Conservation (phyloP, 371 early-diverging fungal genomes). For the Apophysomyces elegans region DNA sequence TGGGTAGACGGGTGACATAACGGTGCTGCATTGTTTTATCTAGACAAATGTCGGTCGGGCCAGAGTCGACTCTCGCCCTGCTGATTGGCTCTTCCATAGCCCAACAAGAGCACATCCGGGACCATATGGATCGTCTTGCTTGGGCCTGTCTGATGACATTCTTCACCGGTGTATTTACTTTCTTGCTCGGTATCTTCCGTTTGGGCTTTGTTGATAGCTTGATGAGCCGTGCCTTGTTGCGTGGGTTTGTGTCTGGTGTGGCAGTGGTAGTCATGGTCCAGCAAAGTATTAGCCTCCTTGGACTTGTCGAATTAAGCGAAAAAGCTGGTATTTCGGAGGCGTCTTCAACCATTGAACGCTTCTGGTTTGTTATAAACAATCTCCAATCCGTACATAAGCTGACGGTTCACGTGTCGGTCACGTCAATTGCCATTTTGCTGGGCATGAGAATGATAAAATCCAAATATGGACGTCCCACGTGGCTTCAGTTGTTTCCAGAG, state of each 20-base stretch:
- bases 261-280: slow-evolving; percentile 89
- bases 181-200: slow-evolving; percentile 89
- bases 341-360: slow-evolving; percentile 75
- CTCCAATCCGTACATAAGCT: slow-evolving; percentile 62
- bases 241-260: slow-evolving; percentile 93
- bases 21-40: slow-evolving; percentile 6
- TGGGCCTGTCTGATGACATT: slow-evolving; percentile 78
- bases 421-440: slow-evolving; percentile 70
- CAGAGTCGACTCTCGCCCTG: slow-evolving; percentile 90
- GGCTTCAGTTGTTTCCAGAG: slow-evolving; percentile 84
- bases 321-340: slow-evolving; percentile 62
- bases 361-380: slow-evolving; percentile 62
- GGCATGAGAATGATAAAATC: slow-evolving; percentile 62
- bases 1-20: neutral
- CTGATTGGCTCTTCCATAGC: slow-evolving; percentile 82
- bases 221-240: slow-evolving; percentile 85
- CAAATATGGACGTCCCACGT: slow-evolving; percentile 32
- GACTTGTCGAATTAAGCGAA: slow-evolving; percentile 56
- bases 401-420: slow-evolving; percentile 71
- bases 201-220: slow-evolving; percentile 95
- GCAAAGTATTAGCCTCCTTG: slow-evolving; percentile 79
- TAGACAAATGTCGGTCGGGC: slow-evolving; percentile 90
- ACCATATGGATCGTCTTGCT: slow-evolving; percentile 55
- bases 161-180: slow-evolving; percentile 91
- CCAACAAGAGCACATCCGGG: slow-evolving; percentile 53